Evolutionary conservation across 2,329 filamentous ascomycete species (phyloP), one percentile per base, ranked within the genome.

Genomic region (Botrytis porri): DNA sequence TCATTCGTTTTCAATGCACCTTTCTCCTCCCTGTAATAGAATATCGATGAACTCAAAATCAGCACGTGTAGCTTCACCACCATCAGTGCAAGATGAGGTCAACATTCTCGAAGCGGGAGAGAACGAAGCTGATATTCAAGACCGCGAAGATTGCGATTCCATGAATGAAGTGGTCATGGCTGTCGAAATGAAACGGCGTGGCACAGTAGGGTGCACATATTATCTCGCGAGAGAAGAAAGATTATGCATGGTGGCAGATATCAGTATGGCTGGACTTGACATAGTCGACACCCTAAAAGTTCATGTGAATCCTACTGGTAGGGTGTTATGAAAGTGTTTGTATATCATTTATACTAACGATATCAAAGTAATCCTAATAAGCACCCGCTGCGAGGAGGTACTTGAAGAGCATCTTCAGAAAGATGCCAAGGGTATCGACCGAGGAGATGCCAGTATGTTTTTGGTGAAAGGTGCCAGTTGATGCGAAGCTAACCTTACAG

Each of bases 161-260:
- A 79, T 90, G 54, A 87, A 88, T 72, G 93, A 96, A 79, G 83
- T 94, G 39, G 87, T 97, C 73, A 93, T 97, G 89, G 93, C 93
- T 0, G 84, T 97, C 37, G 90, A 97, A 73, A 85, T 95, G 80
- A 89, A 87, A 75, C 87, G 90, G n/a, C 87, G 88, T 43, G 89
- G 88, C 0, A 90, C 87, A 0, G 85, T 97, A 29, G 95, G 95
- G 0, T 98, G 94, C 81, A 91, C 93, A 63, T 97, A 95, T 80
- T 97, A 95, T 80, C 84, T 91, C 64, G 89, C 90, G 9, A 83
- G 86, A 39, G 89, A 94, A 57, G 90, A 93, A 78, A 89, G 86
- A 51, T 82, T 98, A 5, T 91, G 88, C 73, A 85, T 97, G 61
- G 90, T 97, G 80, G 90, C 95, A 79, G 95, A 98, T 77, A 86